phyloP scores from a whole-genome alignment of 1,284 basidiomycete genomes.

The Chalciporus sp. region DNA sequence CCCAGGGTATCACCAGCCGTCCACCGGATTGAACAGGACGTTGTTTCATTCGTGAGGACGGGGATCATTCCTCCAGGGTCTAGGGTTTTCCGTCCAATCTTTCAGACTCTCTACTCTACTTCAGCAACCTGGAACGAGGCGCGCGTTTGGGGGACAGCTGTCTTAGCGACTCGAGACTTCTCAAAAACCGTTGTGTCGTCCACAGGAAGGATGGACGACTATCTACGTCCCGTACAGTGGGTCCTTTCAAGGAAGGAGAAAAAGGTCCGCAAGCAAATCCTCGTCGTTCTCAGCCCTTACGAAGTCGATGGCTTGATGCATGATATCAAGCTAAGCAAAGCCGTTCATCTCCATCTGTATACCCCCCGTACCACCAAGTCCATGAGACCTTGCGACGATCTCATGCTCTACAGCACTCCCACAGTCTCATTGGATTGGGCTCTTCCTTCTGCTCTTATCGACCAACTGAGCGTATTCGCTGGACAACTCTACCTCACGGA shows the following conservation, averaged over 20 bases:
- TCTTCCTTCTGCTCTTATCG: conserved; percentile 23
- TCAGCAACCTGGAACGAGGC: conserved; percentile 7
- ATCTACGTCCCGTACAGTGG: conserved; percentile 48
- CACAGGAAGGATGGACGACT: conserved; percentile 26
- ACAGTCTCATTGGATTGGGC: conserved; percentile 20
- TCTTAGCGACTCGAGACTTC: conserved; percentile 38
- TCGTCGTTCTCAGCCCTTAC: conserved; percentile 49
- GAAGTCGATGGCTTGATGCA: conserved; percentile 47
- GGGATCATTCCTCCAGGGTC: conserved; percentile 16
- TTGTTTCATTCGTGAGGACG: conserved; percentile 26
- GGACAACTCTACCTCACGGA: conserved; percentile 45
- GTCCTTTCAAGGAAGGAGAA: conserved; percentile 33
- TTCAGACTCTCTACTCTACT: conserved; percentile 17
- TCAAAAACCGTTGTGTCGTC: conserved; percentile 1
- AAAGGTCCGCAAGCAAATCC: neutral
- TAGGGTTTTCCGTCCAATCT: conserved; percentile 11
- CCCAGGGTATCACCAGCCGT: conserved; percentile 18
- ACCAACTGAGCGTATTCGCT: conserved; percentile 46
- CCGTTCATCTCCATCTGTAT: conserved; percentile 47
- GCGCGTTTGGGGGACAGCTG: conserved; percentile 22
- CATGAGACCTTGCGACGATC: conserved; percentile 44
- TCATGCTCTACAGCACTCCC: conserved; percentile 39
- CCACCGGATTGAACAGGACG: conserved; percentile 26
- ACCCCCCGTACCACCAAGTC: conserved; percentile 39
- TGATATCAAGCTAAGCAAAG: conserved; percentile 34